Base-by-base conservation (phyloP, 306 rosid species). In the Pterocarpus macrocarpus region DNA sequence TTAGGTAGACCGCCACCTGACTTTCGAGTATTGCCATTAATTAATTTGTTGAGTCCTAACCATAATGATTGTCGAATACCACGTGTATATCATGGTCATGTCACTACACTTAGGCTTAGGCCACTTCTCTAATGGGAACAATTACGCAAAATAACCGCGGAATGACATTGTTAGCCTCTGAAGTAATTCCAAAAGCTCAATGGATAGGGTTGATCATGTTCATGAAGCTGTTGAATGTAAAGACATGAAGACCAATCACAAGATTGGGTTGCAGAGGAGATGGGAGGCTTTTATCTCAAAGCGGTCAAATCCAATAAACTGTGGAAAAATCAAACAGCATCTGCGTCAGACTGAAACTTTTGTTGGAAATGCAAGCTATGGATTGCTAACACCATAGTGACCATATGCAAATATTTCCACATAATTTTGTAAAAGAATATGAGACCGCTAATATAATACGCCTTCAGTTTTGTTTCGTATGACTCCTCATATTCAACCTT, bases 1-100 rank as follows among this genome's bases (percentile, higher is more conserved):
- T 92, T 88, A 77, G 95, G 95, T 86, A 56, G 83, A 44, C 84
- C 36, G 82, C 88, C 84, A 73, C 78, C 59, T 36, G 88, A 90
- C 91, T 86, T 63, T 56, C 7, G 4, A 28, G 38, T 35, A 28
- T 41, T 75, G 7, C 41, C 17, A 80, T 70, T 13, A 36, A 52
- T 71, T 65, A 28, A 72, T 82, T 55, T 66, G 71, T 80, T 58
- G 9, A 69, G 70, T 57, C 70, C 75, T 17, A 86, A 86, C 76
- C 81, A 68, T 79, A 63, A 43, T 57, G 69, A 74, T 35, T 74
- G 53, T 67, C 32, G 1, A 76, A 44, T 59, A 33, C 56, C 55
- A 57, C 64, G 32, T 75, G 75, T 52, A 33, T 32, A 43, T 55
- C 5, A 65, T 17, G 5, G 33, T 33, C 66, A 28, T 33, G 41